Percentiles rank a stretch among this genome's conserved stretches.
Conservation (phyloP, 352 stramenopile species). For the Aphanomyces cochlioides region DNA sequence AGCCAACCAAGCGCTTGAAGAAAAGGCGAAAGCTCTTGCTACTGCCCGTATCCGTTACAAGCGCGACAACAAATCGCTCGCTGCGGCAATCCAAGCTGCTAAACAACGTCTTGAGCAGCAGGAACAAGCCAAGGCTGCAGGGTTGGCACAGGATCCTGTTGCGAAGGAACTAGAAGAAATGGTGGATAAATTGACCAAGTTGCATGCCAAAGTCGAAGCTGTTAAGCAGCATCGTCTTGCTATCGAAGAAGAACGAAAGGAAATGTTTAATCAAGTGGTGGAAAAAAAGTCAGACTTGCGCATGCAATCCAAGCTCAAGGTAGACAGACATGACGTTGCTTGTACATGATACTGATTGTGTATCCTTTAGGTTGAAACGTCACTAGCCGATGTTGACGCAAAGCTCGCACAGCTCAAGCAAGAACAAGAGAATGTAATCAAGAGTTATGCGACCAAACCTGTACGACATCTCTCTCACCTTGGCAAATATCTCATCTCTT, state of each 20-base stretch:
- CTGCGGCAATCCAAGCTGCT: constrained; percentile 64
- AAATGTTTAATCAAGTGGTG: constrained; percentile 85
- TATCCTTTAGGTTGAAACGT: constrained; percentile 59
- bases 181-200: constrained; percentile 79
- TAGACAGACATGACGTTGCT: constrained; percentile 25
- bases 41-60: constrained; percentile 88
- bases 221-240: constrained; percentile 81
- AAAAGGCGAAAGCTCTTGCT: constrained; percentile 82
- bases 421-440: constrained; percentile 73
- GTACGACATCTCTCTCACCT: constrained; percentile 7
- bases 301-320: constrained; percentile 87
- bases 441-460: constrained; percentile 66
- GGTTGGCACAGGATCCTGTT: constrained; percentile 67
- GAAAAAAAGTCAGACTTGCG: constrained; percentile 87
- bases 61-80: constrained; percentile 80
- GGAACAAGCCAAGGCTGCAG: constrained; percentile 62
- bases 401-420: constrained; percentile 80
- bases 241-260: constrained; percentile 85
- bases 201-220: constrained; percentile 80
- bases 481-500: no score
- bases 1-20: constrained; percentile 79
- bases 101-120: constrained; percentile 81
- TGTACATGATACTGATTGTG: background rate
- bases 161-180: constrained; percentile 78
- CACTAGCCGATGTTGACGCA: constrained; percentile 73